These are phyloP conservation scores for Amanita pseudoporphyria DNA, from an alignment of 768 basidiomycete species.

Conservation along the genomic window DNA sequence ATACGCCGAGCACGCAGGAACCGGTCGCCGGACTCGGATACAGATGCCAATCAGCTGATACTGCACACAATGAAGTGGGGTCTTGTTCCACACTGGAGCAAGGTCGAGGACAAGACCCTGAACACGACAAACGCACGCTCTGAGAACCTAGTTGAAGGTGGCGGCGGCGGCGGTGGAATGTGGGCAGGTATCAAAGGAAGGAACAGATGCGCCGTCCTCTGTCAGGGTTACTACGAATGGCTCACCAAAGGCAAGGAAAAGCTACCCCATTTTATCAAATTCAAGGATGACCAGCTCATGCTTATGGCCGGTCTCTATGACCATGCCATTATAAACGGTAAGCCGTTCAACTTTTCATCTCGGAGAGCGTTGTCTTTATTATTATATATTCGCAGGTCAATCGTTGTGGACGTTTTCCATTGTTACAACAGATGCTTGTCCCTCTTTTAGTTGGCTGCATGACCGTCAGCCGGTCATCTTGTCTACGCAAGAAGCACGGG, in stretches of 20 bases:
- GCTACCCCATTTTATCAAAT: slow-evolving; percentile 74
- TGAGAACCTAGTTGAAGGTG: slow-evolving; percentile 67
- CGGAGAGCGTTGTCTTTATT: too few relatives aligned
- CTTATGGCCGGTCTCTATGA: slow-evolving; percentile 89
- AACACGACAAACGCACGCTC: slow-evolving; percentile 88
- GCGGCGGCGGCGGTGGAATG: slow-evolving; percentile 69
- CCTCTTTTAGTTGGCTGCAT: slow-evolving; percentile 78
- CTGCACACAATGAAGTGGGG: slow-evolving; percentile 91
- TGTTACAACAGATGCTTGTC: slow-evolving; percentile 72
- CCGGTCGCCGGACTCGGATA: not conserved
- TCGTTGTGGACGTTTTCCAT: slow-evolving; percentile 79
- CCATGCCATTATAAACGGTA: slow-evolving; percentile 55
- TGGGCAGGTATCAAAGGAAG: slow-evolving; percentile 78
- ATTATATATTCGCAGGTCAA: slow-evolving; percentile 27
- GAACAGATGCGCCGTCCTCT: slow-evolving; percentile 80
- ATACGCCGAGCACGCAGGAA: slow-evolving; percentile 30
- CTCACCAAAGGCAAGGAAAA: slow-evolving; percentile 72
- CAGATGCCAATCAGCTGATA: slow-evolving; percentile 25
- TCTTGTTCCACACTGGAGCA: slow-evolving; percentile 76
- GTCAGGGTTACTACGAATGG: slow-evolving; percentile 88
- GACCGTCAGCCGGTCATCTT: slow-evolving; percentile 85
- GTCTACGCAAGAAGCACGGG: slow-evolving; percentile 45
- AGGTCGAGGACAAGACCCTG: slow-evolving; percentile 57
- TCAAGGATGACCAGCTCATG: slow-evolving; percentile 54
- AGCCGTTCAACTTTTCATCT: not conserved